Conservation (phyloP, 1,284 basidiomycete species). For the Apiotrichum montevideense region DNA sequence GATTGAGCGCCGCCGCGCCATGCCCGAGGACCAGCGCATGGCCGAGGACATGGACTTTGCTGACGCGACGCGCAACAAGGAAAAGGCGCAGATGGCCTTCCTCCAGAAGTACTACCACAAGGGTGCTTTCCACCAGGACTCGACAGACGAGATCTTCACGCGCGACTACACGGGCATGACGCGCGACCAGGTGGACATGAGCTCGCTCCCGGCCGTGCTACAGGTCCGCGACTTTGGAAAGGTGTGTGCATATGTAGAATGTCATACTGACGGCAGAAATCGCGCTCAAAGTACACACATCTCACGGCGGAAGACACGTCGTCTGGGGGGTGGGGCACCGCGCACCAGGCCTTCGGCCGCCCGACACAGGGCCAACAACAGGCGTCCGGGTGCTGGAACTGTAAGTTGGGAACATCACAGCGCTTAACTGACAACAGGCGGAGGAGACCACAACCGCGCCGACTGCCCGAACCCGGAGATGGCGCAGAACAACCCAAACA, state of each 20-base stretch:
- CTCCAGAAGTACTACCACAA: conserved; percentile 99
- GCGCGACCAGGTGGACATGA: conserved; percentile 75
- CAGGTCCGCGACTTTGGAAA: conserved; percentile 91
- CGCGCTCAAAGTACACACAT: conserved; percentile 71
- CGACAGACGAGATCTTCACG: conserved; percentile 84
- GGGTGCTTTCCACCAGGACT: conserved; percentile 83
- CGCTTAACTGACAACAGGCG: conserved; percentile 40
- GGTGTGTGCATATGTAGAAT: conserved; percentile 39
- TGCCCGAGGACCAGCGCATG: conserved; percentile 86
- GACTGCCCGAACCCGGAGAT: conserved; percentile 41
- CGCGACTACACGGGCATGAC: conserved; percentile 88
- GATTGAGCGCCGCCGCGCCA: conserved; percentile 76
- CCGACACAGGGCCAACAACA: conserved; percentile 48
- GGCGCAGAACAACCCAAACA: conserved; percentile 27
- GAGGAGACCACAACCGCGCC: conserved; percentile 80
- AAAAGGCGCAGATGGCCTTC: conserved; percentile 70
- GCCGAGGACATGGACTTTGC: conserved; percentile 85
- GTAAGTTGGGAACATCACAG: too few species aligned
- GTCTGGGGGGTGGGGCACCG: conserved; percentile 64
- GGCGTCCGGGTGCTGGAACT: conserved; percentile 83
- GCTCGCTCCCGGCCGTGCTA: conserved; percentile 85
- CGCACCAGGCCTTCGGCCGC: conserved; percentile 54
- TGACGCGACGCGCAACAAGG: conserved; percentile 61
- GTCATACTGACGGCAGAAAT: conserved; percentile 16
- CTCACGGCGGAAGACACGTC: conserved; percentile 91